These are phyloP conservation scores for Solanum clarkiae DNA, from an alignment of 257 asterid species.

Conservation along the genomic window DNA sequence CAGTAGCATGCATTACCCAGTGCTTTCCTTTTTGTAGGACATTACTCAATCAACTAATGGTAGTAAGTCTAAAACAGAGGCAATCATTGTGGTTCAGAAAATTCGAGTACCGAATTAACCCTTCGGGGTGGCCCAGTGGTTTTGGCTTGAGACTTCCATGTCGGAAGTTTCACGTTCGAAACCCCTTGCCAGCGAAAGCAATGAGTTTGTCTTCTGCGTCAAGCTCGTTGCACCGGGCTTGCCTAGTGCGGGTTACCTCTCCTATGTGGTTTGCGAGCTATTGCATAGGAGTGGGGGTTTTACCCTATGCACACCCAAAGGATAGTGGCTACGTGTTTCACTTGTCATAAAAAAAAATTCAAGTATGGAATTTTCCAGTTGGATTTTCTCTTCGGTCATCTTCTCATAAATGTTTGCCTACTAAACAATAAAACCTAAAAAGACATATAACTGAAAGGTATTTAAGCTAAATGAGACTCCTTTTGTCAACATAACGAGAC, in stretches of 20 bases:
- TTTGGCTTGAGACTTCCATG: too few species aligned
- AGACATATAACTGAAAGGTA: background rate
- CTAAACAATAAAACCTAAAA: background rate
- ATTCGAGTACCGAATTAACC: background rate
- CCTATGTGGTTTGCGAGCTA: too few species aligned
- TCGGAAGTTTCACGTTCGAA: too few species aligned
- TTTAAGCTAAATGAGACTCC: background rate
- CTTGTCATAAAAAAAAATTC: background rate
- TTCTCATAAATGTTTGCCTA: background rate
- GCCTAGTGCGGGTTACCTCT: too few species aligned
- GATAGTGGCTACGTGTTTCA: too few species aligned
- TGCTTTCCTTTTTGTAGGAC: background rate
- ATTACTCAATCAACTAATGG: background rate
- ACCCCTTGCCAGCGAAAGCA: too few species aligned
- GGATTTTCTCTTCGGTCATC: background rate
- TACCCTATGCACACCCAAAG: too few species aligned
- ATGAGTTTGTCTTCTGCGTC: too few species aligned
- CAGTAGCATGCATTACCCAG: background rate
- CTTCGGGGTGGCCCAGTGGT: too few species aligned
- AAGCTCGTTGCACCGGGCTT: too few species aligned
- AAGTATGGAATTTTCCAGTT: background rate
- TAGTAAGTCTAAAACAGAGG: background rate
- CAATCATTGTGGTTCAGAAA: background rate
- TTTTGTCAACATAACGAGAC: background rate
- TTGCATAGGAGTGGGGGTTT: too few species aligned